Conservation (phyloP, 2,329 filamentous ascomycete genomes). For the Aureobasidium melanogenum region DNA sequence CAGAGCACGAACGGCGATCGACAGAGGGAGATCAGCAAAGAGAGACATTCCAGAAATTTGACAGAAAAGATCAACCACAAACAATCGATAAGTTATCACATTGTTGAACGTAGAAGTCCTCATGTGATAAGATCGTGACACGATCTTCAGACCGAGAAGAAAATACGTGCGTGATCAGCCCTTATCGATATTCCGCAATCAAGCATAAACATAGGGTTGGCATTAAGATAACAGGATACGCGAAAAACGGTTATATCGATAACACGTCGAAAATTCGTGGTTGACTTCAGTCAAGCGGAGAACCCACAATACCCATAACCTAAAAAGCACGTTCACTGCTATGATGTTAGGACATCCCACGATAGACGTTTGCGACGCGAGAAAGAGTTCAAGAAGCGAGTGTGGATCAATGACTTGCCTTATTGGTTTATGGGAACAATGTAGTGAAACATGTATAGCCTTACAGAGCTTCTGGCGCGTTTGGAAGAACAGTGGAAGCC, state of each 20-base stretch:
- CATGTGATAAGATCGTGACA: not conserved
- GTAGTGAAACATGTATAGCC: not conserved
- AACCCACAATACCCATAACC: not conserved
- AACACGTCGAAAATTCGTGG: not conserved
- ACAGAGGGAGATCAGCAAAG: not conserved
- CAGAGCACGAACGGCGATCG: not conserved
- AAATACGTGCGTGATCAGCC: not conserved
- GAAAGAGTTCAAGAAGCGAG: not conserved
- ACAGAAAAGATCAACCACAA: not conserved
- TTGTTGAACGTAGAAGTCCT: not conserved
- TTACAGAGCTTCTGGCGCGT: not conserved
- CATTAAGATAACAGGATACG: not conserved
- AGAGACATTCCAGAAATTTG: not conserved
- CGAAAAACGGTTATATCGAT: conserved; percentile 8
- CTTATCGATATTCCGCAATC: not conserved
- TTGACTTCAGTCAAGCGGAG: not conserved
- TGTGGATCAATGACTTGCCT: not conserved
- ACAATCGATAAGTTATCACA: not conserved
- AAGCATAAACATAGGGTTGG: conserved; percentile 7
- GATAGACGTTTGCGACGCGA: not conserved
- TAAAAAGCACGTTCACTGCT: not conserved
- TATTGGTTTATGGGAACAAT: not conserved
- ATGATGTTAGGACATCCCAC: not conserved
- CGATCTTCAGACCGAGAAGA: not conserved
- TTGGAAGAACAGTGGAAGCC: not conserved